Evolutionary conservation across 495 filamentous ascomycete species (phyloP).

Genomic region (Darksidea phi): DNA sequence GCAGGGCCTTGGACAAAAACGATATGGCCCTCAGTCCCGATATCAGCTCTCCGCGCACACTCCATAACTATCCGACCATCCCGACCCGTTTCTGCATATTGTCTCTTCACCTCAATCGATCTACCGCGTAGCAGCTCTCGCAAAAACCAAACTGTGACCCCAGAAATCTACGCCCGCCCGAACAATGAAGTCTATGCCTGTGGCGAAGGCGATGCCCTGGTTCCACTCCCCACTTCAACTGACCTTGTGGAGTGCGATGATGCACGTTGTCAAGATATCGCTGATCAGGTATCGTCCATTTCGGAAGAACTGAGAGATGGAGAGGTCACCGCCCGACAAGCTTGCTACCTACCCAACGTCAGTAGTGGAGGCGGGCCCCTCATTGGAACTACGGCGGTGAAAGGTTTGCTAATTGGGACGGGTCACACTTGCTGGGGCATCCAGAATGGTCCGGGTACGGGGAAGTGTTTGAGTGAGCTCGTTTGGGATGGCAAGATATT

Average conservation of each 20-base stretch:
- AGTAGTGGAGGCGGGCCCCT: constrained; percentile 67
- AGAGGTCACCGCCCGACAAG: constrained; percentile 76
- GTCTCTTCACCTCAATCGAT: constrained; percentile 85
- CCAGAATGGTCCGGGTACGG: constrained; percentile 91
- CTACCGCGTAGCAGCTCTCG: constrained; percentile 55
- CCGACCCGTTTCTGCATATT: constrained; percentile 77
- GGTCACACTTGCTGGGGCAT: constrained; percentile 99
- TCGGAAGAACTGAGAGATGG: constrained; percentile 75
- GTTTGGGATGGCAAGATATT: constrained; percentile 44
- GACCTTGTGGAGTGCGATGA: constrained; percentile 77
- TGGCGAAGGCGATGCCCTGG: constrained; percentile 76
- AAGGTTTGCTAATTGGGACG: constrained; percentile 78
- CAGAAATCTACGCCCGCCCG: constrained; percentile 92
- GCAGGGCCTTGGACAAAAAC: constrained; percentile 87
- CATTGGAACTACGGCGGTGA: constrained; percentile 69
- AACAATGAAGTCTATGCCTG: constrained; percentile 90
- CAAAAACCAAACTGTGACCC: constrained; percentile 60
- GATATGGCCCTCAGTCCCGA: constrained; percentile 72
- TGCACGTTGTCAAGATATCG: constrained; percentile 79
- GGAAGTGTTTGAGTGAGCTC: constrained; percentile 71
- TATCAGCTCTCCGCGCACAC: constrained; percentile 81
- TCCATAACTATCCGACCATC: constrained; percentile 78
- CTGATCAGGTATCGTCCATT: constrained; percentile 75
- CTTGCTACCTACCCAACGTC: constrained; percentile 88
- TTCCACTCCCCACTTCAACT: constrained; percentile 73